Base-by-base conservation (phyloP, 495 filamentous ascomycete species). In the Lasiosphaeriaceae sp. region DNA sequence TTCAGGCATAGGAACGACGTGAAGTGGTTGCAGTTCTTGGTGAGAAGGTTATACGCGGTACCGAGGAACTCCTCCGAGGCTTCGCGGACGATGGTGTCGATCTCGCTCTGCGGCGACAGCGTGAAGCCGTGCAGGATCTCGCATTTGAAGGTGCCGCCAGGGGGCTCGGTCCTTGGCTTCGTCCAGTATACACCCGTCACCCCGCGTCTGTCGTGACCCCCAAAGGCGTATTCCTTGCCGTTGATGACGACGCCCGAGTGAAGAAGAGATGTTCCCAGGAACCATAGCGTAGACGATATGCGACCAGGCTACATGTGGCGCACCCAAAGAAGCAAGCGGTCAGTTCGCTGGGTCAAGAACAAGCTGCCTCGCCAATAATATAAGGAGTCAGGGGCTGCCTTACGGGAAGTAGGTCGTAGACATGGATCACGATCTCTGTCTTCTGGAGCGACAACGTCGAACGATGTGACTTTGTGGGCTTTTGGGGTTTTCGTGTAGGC, bases 1-100 rank as follows among this genome's bases (percentile, higher is more conserved):
- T 78, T 75, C 61, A 83, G 69, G 65, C 85, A 89, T 26, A 92
- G 78, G 49, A 86, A 76, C 23, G 78, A 80, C 11, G 89, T 90
- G 70, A 92, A 92, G 63, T 92, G 89, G 62, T 92, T 92, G 75
- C 89, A 93, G 65, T 93, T 93, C 47, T 82, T 81, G 21, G 84
- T 88, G 23, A 93, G 77, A 7, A 93, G 76, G 60, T 90, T 90
- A 67, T 92, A 93, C 11, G 76, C 73, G 1, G 83, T 83, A 16
- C 89, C 89, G 23, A 80, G 74, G 60, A 90, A 93, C 55, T 81
- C 76, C 29, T 85, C 78, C 0, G 83, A 85, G 6, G 82, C 85
- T 63, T 83, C 79, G 58, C 76, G 77, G 14, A 93, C 79, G 41
- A 87, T 83, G 21, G 71, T 61, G 24, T 90, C 83, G 59, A 92